Evolutionary conservation across 2,329 filamentous ascomycete genomes (phyloP).

Genomic region (Macrophomina pseudophaseolina): DNA sequence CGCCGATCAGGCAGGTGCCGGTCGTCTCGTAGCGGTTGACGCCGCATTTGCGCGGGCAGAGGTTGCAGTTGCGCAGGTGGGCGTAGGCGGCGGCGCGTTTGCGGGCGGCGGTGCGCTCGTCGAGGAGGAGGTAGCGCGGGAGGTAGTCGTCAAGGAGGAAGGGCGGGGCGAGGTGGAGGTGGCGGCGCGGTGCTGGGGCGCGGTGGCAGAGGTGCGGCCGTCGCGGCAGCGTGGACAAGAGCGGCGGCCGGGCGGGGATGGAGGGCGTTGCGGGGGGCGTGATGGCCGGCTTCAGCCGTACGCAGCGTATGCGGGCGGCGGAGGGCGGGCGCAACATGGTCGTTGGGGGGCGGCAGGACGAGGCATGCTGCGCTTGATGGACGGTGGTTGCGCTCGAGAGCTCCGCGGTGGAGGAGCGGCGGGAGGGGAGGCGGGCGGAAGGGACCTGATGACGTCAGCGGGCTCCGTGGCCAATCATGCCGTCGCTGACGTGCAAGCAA

Average conservation of each 20-base stretch:
- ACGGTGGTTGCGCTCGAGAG: background rate
- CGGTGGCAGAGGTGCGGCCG: background rate
- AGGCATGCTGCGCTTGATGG: slow-evolving; percentile 11
- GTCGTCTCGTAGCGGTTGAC: slow-evolving; percentile 82
- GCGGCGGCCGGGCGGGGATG: background rate
- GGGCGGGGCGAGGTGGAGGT: slow-evolving; percentile 61
- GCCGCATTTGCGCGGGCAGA: slow-evolving; percentile 77
- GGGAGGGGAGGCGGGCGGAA: background rate
- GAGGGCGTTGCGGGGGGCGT: background rate
- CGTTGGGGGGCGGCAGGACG: background rate
- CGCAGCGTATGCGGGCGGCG: background rate
- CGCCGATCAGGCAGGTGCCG: slow-evolving; percentile 77
- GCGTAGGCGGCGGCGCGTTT: slow-evolving; percentile 77
- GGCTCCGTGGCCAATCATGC: background rate
- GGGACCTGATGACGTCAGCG: background rate
- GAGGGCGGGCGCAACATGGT: background rate
- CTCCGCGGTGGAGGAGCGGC: background rate
- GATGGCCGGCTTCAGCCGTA: slow-evolving; percentile 10
- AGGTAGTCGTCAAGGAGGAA: slow-evolving; percentile 77
- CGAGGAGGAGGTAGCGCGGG: slow-evolving; percentile 73
- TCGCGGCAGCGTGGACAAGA: background rate
- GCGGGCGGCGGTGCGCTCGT: slow-evolving; percentile 69
- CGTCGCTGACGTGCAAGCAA: background rate
- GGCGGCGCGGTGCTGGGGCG: slow-evolving; percentile 32
- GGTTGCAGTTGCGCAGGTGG: slow-evolving; percentile 78